Evolutionary conservation across 2,329 filamentous ascomycete species (phyloP).

Genomic region (Ophiostoma sp.): DNA sequence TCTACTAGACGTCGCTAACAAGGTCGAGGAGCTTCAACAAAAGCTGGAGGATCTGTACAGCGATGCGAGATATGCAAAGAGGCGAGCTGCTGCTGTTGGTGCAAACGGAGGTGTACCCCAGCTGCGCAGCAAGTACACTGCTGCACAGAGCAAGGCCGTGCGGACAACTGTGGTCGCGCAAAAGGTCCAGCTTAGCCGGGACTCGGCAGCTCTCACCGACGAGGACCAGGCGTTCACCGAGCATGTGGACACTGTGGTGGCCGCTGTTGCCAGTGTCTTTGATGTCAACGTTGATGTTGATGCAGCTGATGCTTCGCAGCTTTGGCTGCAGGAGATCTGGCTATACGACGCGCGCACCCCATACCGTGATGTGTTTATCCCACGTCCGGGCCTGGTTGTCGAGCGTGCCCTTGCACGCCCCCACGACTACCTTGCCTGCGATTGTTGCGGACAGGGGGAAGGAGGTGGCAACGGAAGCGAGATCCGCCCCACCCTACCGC

Average conservation of each 20-base stretch:
- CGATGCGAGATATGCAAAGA: constrained; percentile 34
- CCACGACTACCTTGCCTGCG: constrained; percentile 70
- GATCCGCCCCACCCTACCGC: constrained; percentile 57
- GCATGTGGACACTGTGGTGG: constrained; percentile 53
- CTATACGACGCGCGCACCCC: constrained; percentile 67
- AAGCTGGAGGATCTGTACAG: constrained; percentile 42
- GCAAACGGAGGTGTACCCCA: constrained; percentile 14
- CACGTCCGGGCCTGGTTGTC: constrained; percentile 62
- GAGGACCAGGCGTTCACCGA: constrained; percentile 66
- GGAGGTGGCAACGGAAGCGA: constrained; percentile 37
- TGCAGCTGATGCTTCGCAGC: constrained; percentile 11
- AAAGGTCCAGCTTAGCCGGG: constrained; percentile 71
- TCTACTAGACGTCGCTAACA: constrained; percentile 40
- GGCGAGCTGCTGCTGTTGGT: background rate
- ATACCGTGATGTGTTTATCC: constrained; percentile 67
- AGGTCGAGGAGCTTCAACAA: constrained; percentile 44
- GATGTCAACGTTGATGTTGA: constrained; percentile 36
- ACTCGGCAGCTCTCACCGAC: constrained; percentile 63
- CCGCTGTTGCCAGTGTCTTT: constrained; percentile 40
- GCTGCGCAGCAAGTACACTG: constrained; percentile 69
- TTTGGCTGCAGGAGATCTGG: constrained; percentile 66
- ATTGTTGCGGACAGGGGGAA: constrained; percentile 50
- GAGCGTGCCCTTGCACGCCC: constrained; percentile 67
- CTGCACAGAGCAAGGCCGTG: constrained; percentile 61
- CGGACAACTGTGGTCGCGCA: constrained; percentile 76